Evolutionary conservation across 2,329 filamentous ascomycete species (phyloP), one percentile per base, ranked within the genome.

Genomic region (Aspergillus candidus): DNA sequence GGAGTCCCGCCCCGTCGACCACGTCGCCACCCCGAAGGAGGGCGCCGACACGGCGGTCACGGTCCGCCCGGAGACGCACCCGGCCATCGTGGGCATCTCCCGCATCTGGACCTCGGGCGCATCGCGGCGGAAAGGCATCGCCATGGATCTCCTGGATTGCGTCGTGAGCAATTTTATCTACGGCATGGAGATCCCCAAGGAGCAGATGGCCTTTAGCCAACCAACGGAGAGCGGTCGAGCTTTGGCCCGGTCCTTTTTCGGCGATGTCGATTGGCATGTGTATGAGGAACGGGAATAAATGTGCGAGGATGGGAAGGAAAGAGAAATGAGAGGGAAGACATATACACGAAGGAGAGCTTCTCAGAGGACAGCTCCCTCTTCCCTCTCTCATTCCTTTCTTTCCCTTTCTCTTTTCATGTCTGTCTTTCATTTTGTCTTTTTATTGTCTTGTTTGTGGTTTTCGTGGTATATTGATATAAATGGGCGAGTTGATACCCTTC

Each of bases 51-150:
- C 68, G 1, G 71, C 70, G 4, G 66, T 79, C 45, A 72, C 69
- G 2, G 65, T 74, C 31, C 67, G 68, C 40, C 62, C 66, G 18
- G 63, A 68, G 36, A 53, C 66, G 4, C 60, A 71, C 18, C 63
- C 70, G 3, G 78, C 75, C 3, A 67, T 76, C n/a, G 69, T 83
- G 42, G 79, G 80, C 13, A 74, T 85, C 18, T 82, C 80, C 17
- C 73, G 82, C 27, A 80, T 85, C 52, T 85, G 82, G 82, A 80
- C 78, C 0, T 79, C 76, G 6, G 72, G 70, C 5, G 69, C 72
- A 2, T 75, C 77, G 46, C 72, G 80, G 29, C 66, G 76, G 34
- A 72, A 75, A 51, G 78, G 79, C 7, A 73, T 83, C 41, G 81
- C 79, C 4, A 72, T 72, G 41, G 70, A 72, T 43, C 62, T 84